Conservation (phyloP, 1,139 yeast genomes). For the Candida anutae region DNA sequence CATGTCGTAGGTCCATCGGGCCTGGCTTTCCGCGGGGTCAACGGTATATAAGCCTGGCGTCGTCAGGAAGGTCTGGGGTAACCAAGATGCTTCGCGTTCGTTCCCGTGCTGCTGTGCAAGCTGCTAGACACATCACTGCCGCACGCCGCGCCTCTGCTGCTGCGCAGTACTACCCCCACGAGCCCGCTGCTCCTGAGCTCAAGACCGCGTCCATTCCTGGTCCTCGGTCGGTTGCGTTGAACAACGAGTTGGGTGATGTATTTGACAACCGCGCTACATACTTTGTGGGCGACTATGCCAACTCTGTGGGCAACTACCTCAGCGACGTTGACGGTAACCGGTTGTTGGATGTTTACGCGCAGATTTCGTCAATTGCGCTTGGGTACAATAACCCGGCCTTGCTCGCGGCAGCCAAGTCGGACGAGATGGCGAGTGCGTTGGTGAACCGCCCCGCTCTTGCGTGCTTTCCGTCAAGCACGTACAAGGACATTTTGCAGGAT, state of each 20-base stretch:
- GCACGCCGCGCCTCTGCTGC: conserved; percentile 8
- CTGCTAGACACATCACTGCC: background rate
- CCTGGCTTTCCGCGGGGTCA: too few relatives aligned
- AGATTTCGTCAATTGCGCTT: conserved; percentile 65
- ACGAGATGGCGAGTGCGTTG: conserved; percentile 59
- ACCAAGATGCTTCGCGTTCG: conserved; percentile 3
- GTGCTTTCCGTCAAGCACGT: conserved; percentile 60
- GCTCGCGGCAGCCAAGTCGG: conserved; percentile 51
- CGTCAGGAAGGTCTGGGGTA: too few relatives aligned
- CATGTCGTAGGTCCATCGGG: too few relatives aligned
- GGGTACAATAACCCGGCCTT: conserved; percentile 74
- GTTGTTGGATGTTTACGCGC: conserved; percentile 60
- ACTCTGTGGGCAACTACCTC: conserved; percentile 63
- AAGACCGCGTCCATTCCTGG: conserved; percentile 50
- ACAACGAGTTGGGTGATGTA: conserved; percentile 44
- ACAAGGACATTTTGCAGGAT: conserved; percentile 39
- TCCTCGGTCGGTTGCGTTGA: conserved; percentile 42
- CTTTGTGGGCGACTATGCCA: conserved; percentile 57
- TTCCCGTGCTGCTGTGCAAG: background rate
- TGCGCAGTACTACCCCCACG: conserved; percentile 37
- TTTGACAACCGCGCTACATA: conserved; percentile 66
- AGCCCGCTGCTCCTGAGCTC: conserved; percentile 46
- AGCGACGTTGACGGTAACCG: conserved; percentile 65
- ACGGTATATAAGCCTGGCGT: too few relatives aligned
- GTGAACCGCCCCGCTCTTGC: conserved; percentile 73